These are phyloP conservation scores for Coemansia sp. DNA, from an alignment of 192 early-diverging fungal genomes.

Conservation along the genomic window DNA sequence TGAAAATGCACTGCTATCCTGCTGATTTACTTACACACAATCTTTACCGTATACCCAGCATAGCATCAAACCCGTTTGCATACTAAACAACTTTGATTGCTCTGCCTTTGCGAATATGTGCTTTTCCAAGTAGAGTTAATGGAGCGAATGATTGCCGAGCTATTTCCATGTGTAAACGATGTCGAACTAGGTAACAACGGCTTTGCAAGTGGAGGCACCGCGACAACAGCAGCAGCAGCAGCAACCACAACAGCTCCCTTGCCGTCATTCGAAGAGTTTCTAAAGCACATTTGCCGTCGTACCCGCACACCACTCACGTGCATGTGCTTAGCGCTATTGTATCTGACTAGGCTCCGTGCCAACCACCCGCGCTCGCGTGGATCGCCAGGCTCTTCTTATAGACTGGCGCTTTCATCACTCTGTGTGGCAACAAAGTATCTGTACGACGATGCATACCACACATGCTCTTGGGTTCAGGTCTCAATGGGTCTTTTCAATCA, in stretches of 20 bases:
- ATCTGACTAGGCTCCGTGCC: constrained; percentile 57
- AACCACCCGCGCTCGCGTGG: constrained; percentile 59
- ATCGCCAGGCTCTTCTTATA: constrained; percentile 59
- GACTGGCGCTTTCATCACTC: constrained; percentile 67
- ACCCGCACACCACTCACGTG: constrained; percentile 57
- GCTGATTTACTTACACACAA: too few species aligned
- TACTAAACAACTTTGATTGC: not conserved
- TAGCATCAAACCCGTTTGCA: not conserved
- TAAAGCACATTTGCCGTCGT: constrained; percentile 56
- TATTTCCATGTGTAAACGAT: constrained; percentile 51
- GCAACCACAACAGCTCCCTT: constrained; percentile 6
- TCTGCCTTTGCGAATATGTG: not conserved
- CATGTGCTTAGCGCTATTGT: constrained; percentile 59
- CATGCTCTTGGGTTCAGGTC: constrained; percentile 68
- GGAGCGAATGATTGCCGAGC: constrained; percentile 57
- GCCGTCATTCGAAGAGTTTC: constrained; percentile 53
- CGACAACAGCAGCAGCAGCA: not conserved
- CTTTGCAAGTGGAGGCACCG: not conserved
- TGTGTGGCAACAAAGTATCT: constrained; percentile 70
- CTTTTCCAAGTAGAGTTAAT: constrained; percentile 36
- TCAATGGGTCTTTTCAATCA: constrained; percentile 59
- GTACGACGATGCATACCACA: constrained; percentile 69
- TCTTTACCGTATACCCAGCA: not conserved
- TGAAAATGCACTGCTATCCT: too few species aligned
- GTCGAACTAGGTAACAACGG: constrained; percentile 17